These are phyloP conservation scores for Magnolia officinalis DNA, from an alignment of 164 flowering plant genomes.

Conservation along the genomic window DNA sequence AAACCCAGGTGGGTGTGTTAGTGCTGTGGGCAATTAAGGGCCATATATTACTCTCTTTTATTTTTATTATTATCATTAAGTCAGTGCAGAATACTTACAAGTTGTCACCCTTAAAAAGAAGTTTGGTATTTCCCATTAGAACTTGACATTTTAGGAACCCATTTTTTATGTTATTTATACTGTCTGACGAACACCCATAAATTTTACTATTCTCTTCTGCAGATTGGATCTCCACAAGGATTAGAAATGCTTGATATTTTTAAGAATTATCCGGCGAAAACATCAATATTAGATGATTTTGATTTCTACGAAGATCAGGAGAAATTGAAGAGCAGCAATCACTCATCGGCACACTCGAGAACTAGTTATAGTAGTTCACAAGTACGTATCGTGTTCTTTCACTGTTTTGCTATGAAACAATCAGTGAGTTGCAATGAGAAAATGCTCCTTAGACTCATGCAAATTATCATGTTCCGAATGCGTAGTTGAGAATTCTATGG, in stretches of 20 bases:
- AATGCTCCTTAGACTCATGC: neutral
- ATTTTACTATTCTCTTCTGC: conserved; percentile 19
- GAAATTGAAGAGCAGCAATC: conserved; percentile 35
- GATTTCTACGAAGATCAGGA: conserved; percentile 61
- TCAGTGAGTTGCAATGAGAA: neutral
- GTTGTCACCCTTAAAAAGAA: too few species aligned
- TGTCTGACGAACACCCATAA: too few species aligned
- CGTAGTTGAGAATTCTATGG: too few species aligned
- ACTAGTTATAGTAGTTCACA: neutral
- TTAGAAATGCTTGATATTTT: conserved; percentile 63
- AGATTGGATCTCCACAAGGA: conserved; percentile 62
- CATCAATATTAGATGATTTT: conserved; percentile 68
- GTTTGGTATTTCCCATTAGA: too few species aligned
- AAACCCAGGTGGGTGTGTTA: too few species aligned
- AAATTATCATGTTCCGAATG: too few species aligned
- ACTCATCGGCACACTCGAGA: neutral
- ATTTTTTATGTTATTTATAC: too few species aligned
- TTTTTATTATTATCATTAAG: too few species aligned
- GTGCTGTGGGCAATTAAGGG: too few species aligned
- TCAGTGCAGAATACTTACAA: too few species aligned
- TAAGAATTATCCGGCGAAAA: conserved; percentile 43
- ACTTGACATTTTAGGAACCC: too few species aligned
- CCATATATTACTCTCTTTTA: too few species aligned
- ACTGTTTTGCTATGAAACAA: neutral
- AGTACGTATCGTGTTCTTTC: neutral